A percentile compares a stretch with the other conserved stretches of the same genome.
These are phyloP conservation scores for Plasmodium berghei DNA, from an alignment of 169 alveolate genomes.

Conservation along the genomic window DNA sequence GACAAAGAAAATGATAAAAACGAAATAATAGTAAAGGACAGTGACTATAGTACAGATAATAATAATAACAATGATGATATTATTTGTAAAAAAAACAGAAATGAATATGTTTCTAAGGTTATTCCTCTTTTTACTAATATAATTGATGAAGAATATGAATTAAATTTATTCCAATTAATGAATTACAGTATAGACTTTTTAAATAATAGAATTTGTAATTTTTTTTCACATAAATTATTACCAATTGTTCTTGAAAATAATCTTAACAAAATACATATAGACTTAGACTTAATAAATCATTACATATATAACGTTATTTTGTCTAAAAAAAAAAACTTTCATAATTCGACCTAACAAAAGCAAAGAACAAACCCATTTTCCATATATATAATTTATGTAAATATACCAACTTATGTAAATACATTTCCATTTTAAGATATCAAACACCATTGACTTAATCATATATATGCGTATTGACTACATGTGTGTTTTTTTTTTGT, in stretches of 20 bases:
- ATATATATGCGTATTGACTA: no score
- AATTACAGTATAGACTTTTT: constrained; percentile 42
- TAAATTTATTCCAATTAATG: constrained; percentile 14
- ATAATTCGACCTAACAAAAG: not conserved
- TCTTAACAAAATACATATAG: constrained; percentile 23
- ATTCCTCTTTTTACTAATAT: constrained; percentile 34
- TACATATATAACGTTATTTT: constrained; percentile 22
- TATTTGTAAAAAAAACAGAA: constrained; percentile 25
- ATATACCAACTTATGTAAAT: no score
- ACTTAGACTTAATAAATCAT: constrained; percentile 9
- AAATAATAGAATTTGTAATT: constrained; percentile 22
- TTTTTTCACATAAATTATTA: constrained; percentile 47
- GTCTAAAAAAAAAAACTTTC: not conserved
- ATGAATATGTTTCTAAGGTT: constrained; percentile 28
- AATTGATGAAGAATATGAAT: constrained; percentile 28
- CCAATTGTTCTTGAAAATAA: constrained; percentile 27
- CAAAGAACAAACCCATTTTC: no score
- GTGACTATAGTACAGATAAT: constrained; percentile 28
- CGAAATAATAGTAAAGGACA: not conserved
- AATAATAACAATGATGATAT: constrained; percentile 20
- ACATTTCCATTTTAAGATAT: no score
- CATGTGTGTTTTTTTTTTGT: no score
- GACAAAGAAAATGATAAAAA: not conserved
- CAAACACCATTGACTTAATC: no score
- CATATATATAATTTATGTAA: no score